Conservation (phyloP, 108 stramenopile species). For the Hondaea fermentalgiana region DNA sequence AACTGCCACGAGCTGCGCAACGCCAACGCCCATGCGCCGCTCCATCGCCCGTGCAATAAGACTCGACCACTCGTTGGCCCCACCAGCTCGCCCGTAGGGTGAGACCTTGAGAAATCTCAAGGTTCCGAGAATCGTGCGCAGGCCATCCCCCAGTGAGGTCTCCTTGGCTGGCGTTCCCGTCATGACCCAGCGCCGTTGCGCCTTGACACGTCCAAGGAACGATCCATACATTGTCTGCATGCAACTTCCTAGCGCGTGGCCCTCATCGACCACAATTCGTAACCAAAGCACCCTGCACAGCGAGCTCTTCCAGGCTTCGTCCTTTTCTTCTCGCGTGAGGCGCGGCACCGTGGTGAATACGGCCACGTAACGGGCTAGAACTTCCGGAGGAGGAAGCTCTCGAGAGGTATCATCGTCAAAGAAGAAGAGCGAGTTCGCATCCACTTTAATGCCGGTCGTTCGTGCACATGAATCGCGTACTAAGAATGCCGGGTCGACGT, state of each 20-base stretch:
- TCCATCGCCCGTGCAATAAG: neutral
- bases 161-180: conserved; percentile 14
- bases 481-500: neutral
- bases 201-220: neutral
- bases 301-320: neutral
- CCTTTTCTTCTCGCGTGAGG: neutral
- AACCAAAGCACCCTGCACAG: neutral
- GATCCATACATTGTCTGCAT: neutral
- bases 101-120: neutral
- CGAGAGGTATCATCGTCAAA: neutral
- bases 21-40: neutral
- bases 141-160: neutral
- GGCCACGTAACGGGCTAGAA: neutral
- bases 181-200: neutral
- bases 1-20: neutral
- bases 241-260: neutral
- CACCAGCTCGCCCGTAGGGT: neutral
- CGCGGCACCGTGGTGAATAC: neutral
- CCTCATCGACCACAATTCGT: neutral
- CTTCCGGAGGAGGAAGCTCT: neutral
- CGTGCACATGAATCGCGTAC: too few relatives aligned
- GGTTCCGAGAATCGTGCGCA: neutral
- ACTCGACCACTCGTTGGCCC: neutral
- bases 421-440: neutral
- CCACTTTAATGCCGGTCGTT: too few relatives aligned